Conservation (phyloP, 345 rosid species). For the Hibiscus tridactylites region DNA sequence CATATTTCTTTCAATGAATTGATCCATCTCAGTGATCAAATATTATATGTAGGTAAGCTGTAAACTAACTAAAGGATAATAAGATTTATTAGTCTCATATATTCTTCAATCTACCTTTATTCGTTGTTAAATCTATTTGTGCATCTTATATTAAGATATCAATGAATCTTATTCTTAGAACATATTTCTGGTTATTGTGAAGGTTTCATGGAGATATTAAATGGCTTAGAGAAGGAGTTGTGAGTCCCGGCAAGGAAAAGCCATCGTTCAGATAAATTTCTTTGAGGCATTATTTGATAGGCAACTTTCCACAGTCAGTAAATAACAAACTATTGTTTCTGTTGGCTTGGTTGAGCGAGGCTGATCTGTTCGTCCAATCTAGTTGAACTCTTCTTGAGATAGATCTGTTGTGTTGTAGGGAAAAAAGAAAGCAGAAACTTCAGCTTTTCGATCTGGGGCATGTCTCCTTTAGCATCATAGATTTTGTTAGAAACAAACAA, state of each 20-base stretch:
- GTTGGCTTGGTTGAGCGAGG: background rate
- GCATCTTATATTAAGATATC: background rate
- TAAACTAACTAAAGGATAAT: background rate
- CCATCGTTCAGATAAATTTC: constrained; percentile 10
- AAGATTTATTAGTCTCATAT: background rate
- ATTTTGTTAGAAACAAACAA: constrained; percentile 15
- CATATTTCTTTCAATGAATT: background rate
- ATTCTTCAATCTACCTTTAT: background rate
- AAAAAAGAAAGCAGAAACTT: constrained; percentile 10
- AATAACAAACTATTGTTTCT: constrained; percentile 10
- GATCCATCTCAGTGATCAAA: background rate
- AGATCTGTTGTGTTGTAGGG: constrained; percentile 12
- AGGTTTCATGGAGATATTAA: constrained; percentile 35
- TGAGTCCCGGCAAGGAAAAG: constrained; percentile 5
- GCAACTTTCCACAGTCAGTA: constrained; percentile 10
- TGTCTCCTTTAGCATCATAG: constrained; percentile 40
- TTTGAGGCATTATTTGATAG: background rate
- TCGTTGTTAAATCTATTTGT: background rate
- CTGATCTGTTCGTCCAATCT: background rate
- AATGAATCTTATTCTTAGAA: background rate
- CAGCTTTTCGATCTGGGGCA: constrained; percentile 14
- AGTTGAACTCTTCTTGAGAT: background rate
- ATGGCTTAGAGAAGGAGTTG: constrained; percentile 22
- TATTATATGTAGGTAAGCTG: background rate
- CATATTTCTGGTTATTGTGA: constrained; percentile 20